Conservation (phyloP, 1,139 yeast species). For the Geotrichum candidum region DNA sequence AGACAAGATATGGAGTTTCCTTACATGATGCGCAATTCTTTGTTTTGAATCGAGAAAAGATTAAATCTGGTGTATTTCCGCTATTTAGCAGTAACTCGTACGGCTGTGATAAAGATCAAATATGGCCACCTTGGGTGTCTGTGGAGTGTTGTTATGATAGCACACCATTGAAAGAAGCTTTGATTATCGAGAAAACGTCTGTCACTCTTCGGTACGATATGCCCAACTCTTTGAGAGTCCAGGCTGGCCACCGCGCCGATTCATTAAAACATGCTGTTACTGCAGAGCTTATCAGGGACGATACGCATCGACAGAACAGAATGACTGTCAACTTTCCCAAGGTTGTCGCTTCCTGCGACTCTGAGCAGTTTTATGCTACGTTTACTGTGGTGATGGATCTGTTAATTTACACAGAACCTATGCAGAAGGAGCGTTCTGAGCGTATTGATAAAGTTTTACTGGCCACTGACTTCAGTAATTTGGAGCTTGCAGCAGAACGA, state of each 20-base stretch:
- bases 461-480: slow-evolving; percentile 62
- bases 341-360: slow-evolving; percentile 63
- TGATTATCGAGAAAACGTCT: slow-evolving; percentile 59
- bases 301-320: slow-evolving; percentile 38
- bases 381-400: slow-evolving; percentile 61
- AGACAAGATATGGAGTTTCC: slow-evolving; percentile 63
- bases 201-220: slow-evolving; percentile 55
- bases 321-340: slow-evolving; percentile 62
- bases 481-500: slow-evolving; percentile 48
- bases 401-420: slow-evolving; percentile 60
- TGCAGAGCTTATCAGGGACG: slow-evolving; percentile 30
- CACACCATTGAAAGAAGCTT: slow-evolving; percentile 47
- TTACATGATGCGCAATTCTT: slow-evolving; percentile 68
- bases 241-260: slow-evolving; percentile 14
- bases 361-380: slow-evolving; percentile 64
- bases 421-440: slow-evolving; percentile 50
- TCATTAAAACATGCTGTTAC: slow-evolving; percentile 13
- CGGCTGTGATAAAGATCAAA: slow-evolving; percentile 35
- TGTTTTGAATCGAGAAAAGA: slow-evolving; percentile 50
- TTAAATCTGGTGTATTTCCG: slow-evolving; percentile 40
- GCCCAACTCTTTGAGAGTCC: slow-evolving; percentile 59
- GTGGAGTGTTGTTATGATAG: slow-evolving; percentile 70
- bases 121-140: slow-evolving; percentile 81
- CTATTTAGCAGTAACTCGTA: slow-evolving; percentile 39
- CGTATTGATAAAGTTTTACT: slow-evolving; percentile 60